Evolutionary conservation across 2,329 filamentous ascomycete species (phyloP), one percentile per base, ranked within the genome.

Genomic region (Tolypocladium ophioglossoides): DNA sequence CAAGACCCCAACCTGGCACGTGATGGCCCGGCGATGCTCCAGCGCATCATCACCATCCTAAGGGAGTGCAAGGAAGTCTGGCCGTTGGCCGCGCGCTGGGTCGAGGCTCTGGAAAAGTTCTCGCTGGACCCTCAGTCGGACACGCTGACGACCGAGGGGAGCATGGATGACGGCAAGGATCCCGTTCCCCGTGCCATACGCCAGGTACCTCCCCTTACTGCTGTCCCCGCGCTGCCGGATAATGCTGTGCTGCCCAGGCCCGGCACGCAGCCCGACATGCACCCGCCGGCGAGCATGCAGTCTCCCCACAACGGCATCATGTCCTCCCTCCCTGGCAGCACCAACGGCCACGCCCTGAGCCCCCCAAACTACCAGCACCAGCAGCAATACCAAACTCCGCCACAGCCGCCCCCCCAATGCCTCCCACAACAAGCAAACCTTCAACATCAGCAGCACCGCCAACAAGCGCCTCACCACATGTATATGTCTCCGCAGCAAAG

Each of bases 11-110:
- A 50, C 4, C 70, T 77, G 35, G 64, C 68, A 38, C 64, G 65
- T 18, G 68, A 73, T 40, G 75, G 75, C 3, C 71, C 72, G 2
- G 62, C 62, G 40, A 79, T 80, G 68, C 74, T 79, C 9, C 67
- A 71, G 22, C 68, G 72, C 10, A 74, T 71, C 35, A 70, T 76
- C 24, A 59, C 57, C 3, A 77, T 80, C 10, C 65, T 80, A 4
- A 67, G 70, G 38, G 74, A 78, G 52, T 76, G 75, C 61, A 73
- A 73, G 54, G 68, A 74, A 40, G 73, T 77, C 16, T 80, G 78
- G 78, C 77, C 78, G 1, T 66, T 80, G 8, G 76, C 78, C 1
- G 68, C 69, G n/a, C 72, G 76, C 8, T 80, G 78, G 78, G 70
- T 75, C n/a, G 74, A 75, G 8, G 72, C 74, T 1, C 64, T 80